These are phyloP conservation scores for Vaccinium macrocarpon DNA, from an alignment of 148 eudicot genomes.

Conservation along the genomic window DNA sequence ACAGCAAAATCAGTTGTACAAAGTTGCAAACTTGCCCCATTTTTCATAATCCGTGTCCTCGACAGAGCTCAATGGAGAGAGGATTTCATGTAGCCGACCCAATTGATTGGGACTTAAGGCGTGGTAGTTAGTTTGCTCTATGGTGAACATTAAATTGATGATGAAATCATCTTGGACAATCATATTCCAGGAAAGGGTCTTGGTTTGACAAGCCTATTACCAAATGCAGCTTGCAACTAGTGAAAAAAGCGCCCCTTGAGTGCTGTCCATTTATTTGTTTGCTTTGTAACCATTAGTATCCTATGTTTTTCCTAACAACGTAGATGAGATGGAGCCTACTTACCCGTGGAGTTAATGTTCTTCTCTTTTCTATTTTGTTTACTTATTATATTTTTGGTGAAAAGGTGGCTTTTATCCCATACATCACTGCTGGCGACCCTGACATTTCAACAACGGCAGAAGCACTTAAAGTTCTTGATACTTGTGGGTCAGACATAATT, in stretches of 20 bases:
- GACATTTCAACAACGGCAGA: constrained; percentile 82
- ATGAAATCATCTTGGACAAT: too few relatives aligned
- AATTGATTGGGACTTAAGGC: too few relatives aligned
- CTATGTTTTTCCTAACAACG: background rate
- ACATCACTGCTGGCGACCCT: constrained; percentile 95
- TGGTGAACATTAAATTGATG: too few relatives aligned
- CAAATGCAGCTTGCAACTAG: too few relatives aligned
- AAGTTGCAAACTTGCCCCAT: background rate
- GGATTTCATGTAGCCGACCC: too few relatives aligned
- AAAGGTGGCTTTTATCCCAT: constrained; percentile 90
- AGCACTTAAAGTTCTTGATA: constrained; percentile 77
- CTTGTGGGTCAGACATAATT: constrained; percentile 89
- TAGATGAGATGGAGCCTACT: background rate
- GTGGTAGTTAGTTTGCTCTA: too few relatives aligned
- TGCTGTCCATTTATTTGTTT: too few relatives aligned
- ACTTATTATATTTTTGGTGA: constrained; percentile 23
- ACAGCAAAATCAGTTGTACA: background rate
- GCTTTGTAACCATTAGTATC: background rate
- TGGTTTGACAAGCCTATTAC: too few relatives aligned
- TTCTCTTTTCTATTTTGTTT: background rate
- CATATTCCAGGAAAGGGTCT: too few relatives aligned
- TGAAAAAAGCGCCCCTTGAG: too few relatives aligned
- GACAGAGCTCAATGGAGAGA: too few relatives aligned
- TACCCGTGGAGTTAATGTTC: background rate
- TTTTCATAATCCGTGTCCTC: background rate